Evolutionary conservation across 2,329 filamentous ascomycete genomes (phyloP), one percentile per base, ranked within the genome.

Genomic region (Elsinoe ampelina): DNA sequence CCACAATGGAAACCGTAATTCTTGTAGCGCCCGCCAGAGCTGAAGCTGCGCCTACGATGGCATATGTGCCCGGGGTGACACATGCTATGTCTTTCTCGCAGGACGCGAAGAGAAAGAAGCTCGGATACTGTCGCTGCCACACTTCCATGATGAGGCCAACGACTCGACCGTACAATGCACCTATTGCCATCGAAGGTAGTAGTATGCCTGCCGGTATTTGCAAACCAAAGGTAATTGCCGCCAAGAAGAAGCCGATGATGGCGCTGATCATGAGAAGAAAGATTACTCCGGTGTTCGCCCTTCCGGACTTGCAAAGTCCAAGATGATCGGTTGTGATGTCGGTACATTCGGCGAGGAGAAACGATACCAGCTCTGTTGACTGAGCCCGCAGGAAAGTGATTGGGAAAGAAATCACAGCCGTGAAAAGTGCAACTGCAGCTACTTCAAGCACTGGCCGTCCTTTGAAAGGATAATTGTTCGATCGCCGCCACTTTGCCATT

Each of bases 1-100:
- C 93, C 3, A 98, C 92, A 63, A 98, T 96, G 11, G 91, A 96
- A 10, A 96, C 90, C 0, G 93, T 98, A 84, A 98, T 95, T 63
- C 92, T 83, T 15, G 92, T 97, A 35, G 95, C 89, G 48, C 93
- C 93, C 5, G 88, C 89, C 1, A 98, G 82, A n/a, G 92, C 89
- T 3, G 93, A 91, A 0, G 93, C 92, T 0, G 93, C 93, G 34
- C 93, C 93, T 60, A 98, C 87, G 65, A 98, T 95, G 61, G 93
- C 93, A 68, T 98, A 98, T 1, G 92, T 95, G 12, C 92, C 93
- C 0, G 93, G 92, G 0, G 88, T 96, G 52, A 98, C 84, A 72
- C 93, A 98, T 6, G 85, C 83, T 39, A 87, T 76, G 70, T 95
- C 92, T 2, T 89, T 88, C 63, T 90, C 85, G 73, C 93, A 98